Base-by-base conservation (phyloP, 2,329 filamentous ascomycete species). In the Tolypocladium capitatum region DNA sequence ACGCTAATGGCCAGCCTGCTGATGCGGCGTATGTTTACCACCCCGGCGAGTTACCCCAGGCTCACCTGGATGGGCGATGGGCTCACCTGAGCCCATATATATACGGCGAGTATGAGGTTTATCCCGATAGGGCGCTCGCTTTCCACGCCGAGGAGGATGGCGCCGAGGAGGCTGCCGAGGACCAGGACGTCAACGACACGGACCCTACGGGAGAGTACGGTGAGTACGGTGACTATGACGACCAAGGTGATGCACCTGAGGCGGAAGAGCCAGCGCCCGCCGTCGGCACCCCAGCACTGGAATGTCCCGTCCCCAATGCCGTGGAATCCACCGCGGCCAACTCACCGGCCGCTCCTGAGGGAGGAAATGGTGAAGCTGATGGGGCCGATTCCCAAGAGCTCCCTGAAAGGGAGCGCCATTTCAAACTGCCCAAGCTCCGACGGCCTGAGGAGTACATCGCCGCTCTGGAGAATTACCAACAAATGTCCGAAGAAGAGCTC, bases 401-500 rank as follows among this genome's bases (percentile, higher is more conserved):
- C 6, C 53, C 56, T 5, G 60, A 59, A 30, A 54, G 50, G 20
- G 55, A 52, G 20, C 56, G 59, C 28, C 61, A 57, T 46, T 78
- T 68, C 53, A 58, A 60, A 3, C 79, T 74, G 56, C 68, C 68
- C 45, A 74, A 76, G 56, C 61, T 78, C 8, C 69, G 73, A 30
- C 67, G 75, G 38, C 63, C 73, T 0, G 66, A 73, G 3, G 71
- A 75, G 9, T 77, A 73, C 49, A 59, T 66, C 33, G 63, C 69
- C 2, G 64, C 69, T 2, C 60, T 81, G 28, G 67, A 76, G 47
- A 68, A 76, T 48, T 65, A 67, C 53, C 72, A 78, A 51, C 64
- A 72, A 10, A 68, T 79, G 60, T 58, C 68, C 2, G 68, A 65
- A 1, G 63, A 63, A 5, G 71, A 76, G 16, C 60, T 80, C 8